Evolutionary conservation across 2,329 filamentous ascomycete species (phyloP).

Genomic region (Trichoderma afroharzianum): DNA sequence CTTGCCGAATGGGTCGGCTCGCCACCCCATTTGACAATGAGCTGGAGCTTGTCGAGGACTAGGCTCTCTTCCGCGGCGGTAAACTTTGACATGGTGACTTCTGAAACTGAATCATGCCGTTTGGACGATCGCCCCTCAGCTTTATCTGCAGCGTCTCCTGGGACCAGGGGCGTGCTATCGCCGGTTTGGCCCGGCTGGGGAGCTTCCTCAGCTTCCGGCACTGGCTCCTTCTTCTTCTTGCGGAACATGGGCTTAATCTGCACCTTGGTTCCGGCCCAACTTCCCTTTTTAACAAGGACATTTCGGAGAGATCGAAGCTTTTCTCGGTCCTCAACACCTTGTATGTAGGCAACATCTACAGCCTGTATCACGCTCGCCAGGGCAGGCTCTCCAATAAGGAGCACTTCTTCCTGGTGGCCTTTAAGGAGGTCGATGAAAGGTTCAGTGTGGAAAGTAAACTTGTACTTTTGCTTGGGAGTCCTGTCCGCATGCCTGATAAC

Average conservation of each 20-base stretch:
- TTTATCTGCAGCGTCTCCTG: conserved; percentile 15
- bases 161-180: conserved; percentile 8
- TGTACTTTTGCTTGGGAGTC: conserved; percentile 98
- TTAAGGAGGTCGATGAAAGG: conserved; percentile 94
- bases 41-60: conserved; percentile 89
- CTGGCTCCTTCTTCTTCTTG: conserved; percentile 70
- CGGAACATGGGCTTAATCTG: conserved; percentile 99
- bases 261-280: conserved; percentile 93
- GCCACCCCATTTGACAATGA: conserved; percentile 98
- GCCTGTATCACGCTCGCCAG: conserved; percentile 85
- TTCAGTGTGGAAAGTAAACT: conserved; percentile 96
- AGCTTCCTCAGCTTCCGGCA: conserved; percentile 30
- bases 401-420: conserved; percentile 92
- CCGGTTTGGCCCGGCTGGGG: conserved; percentile 13
- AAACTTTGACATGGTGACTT: conserved; percentile 87
- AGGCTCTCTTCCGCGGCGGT: conserved; percentile 91
- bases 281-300: conserved; percentile 86
- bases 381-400: conserved; percentile 88
- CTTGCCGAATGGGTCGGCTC: conserved; percentile 96
- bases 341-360: conserved; percentile 73
- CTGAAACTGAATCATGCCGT: conserved; percentile 80
- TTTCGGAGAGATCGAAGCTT: conserved; percentile 86
- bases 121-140: conserved; percentile 40
- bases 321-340: conserved; percentile 76
- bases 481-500: conserved; percentile 95